Percentiles rank a stretch among this genome's conserved stretches.
These are phyloP conservation scores for Escovopsis sp. DNA, from an alignment of 2,329 filamentous ascomycete genomes.

Conservation along the genomic window DNA sequence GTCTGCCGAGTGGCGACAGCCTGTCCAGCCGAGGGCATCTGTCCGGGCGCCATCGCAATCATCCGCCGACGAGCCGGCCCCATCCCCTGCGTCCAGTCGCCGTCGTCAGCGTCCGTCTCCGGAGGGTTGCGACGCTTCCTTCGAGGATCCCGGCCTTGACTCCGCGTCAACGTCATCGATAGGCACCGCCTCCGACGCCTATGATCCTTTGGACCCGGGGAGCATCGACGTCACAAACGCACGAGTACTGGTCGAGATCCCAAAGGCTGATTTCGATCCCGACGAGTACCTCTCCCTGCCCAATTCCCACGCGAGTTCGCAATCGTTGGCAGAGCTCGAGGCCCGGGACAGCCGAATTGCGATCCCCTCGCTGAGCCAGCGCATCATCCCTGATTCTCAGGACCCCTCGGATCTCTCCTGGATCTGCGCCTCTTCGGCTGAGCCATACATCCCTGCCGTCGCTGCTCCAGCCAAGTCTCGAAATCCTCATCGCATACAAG, in stretches of 20 bases:
- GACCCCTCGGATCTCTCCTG: constrained; percentile 16
- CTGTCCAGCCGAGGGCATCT: constrained; percentile 8
- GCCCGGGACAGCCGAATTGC: constrained; percentile 18
- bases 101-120: constrained; percentile 11
- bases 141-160: constrained; percentile 17
- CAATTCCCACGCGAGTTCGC: constrained; percentile 17
- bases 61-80: not conserved
- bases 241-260: constrained; percentile 16
- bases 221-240: constrained; percentile 5
- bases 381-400: constrained; percentile 31
- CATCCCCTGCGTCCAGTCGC: constrained; percentile 3
- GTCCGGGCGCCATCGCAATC: constrained; percentile 5
- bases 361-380: constrained; percentile 19
- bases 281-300: constrained; percentile 21
- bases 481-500: not conserved
- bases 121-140: constrained; percentile 11
- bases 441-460: too few relatives aligned
- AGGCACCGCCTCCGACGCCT: constrained; percentile 9
- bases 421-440: not conserved
- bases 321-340: constrained; percentile 21
- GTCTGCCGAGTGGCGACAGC: constrained; percentile 14
- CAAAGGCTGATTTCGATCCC: constrained; percentile 19
- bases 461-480: not conserved
- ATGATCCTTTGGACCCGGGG: constrained; percentile 7
- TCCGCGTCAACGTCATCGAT: constrained; percentile 14